Evolutionary conservation across 2,329 filamentous ascomycete genomes (phyloP).

Genomic region (Corinectria fuckeliana): DNA sequence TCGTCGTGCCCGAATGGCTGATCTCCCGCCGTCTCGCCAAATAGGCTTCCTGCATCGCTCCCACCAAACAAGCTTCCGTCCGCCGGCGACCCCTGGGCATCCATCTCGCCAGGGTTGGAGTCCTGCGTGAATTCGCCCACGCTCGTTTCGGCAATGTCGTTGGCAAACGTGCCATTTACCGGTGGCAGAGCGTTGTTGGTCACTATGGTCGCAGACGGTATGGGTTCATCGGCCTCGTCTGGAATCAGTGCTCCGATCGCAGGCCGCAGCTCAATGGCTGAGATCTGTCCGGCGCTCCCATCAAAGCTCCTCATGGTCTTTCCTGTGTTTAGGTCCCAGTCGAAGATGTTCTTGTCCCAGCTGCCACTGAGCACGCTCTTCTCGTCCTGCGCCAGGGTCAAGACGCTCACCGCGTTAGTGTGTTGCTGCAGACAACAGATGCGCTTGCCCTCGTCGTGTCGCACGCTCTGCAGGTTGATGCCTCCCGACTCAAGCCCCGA

Average conservation of each 20-base stretch:
- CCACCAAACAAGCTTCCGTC: constrained; percentile 84
- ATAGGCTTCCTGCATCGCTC: constrained; percentile 81
- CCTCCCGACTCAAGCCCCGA: constrained; percentile 89
- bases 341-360: constrained; percentile 93
- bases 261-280: constrained; percentile 84
- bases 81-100: constrained; percentile 70
- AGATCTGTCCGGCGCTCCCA: constrained; percentile 82
- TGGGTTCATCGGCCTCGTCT: constrained; percentile 68
- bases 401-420: constrained; percentile 87
- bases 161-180: constrained; percentile 54
- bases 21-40: constrained; percentile 73
- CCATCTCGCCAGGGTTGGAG: constrained; percentile 40
- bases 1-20: constrained; percentile 80
- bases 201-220: constrained; percentile 72
- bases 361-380: constrained; percentile 87
- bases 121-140: constrained; percentile 29
- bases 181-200: constrained; percentile 74
- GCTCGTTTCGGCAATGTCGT: constrained; percentile 32
- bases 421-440: constrained; percentile 84
- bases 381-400: constrained; percentile 84
- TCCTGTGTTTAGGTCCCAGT: constrained; percentile 95
- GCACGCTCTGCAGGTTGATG: constrained; percentile 91
- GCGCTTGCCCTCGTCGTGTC: constrained; percentile 92
- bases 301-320: constrained; percentile 77
- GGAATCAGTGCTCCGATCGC: constrained; percentile 78